Conservation (phyloP, 1,284 basidiomycete species). For the Ustilago crameri region DNA sequence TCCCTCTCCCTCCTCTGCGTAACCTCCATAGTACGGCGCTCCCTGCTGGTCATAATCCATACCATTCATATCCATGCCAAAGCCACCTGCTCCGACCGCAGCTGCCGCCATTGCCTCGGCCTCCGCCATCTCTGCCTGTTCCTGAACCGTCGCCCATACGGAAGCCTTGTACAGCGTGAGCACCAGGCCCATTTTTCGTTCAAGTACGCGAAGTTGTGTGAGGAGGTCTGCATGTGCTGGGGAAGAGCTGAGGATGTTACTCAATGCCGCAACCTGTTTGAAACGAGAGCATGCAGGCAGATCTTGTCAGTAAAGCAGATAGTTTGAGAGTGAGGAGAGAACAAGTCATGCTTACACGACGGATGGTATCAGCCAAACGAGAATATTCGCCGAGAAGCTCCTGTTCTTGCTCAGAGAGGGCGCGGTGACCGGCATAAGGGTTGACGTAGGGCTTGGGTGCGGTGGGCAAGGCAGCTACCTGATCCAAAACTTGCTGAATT, state of each 20-base stretch:
- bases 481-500: constrained; percentile 42
- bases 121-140: constrained; percentile 76
- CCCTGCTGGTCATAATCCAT: not conserved
- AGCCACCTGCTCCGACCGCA: constrained; percentile 19
- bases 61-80: constrained; percentile 27
- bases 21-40: constrained; percentile 13
- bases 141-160: constrained; percentile 92
- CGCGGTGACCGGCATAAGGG: constrained; percentile 61
- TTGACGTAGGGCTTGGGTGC: constrained; percentile 49
- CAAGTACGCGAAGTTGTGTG: constrained; percentile 81
- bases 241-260: constrained; percentile 70
- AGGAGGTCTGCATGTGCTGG: constrained; percentile 81
- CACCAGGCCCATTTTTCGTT: constrained; percentile 91
- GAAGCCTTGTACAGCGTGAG: constrained; percentile 85
- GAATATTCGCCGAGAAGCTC: constrained; percentile 64
- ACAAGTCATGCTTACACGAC: constrained; percentile 46
- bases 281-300: too few relatives aligned
- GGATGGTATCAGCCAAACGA: constrained; percentile 60
- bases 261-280: constrained; percentile 66
- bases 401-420: constrained; percentile 54
- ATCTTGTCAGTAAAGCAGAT: not conserved
- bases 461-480: constrained; percentile 39
- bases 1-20: constrained; percentile 4
- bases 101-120: constrained; percentile 46
- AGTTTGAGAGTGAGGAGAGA: not conserved